A percentile compares a stretch with the other conserved stretches of the same genome.
Evolutionary conservation across 306 rosid genomes (phyloP).

Genomic region (Ceratonia siliqua): DNA sequence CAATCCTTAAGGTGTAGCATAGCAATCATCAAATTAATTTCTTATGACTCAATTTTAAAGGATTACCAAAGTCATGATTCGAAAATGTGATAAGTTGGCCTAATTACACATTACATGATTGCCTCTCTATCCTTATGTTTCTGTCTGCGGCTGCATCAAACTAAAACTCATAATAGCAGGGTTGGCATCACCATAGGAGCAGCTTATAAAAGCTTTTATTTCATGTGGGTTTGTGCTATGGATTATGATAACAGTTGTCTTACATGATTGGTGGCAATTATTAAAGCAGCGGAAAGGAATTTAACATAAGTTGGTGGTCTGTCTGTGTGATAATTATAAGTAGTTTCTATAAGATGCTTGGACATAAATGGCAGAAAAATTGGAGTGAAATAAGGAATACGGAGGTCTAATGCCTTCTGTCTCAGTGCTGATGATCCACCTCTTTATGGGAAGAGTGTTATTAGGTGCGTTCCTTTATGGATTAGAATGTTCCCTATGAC

Average conservation of each 20-base stretch:
- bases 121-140: too few relatives aligned
- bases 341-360: neutral
- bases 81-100: too few relatives aligned
- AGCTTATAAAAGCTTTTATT: neutral
- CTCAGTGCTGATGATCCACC: neutral
- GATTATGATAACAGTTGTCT: neutral
- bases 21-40: too few relatives aligned
- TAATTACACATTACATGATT: too few relatives aligned
- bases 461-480: slow-evolving; percentile 32
- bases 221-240: neutral
- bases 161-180: neutral
- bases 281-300: neutral
- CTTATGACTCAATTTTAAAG: too few relatives aligned
- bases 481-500: slow-evolving; percentile 30
- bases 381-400: slow-evolving; percentile 24
- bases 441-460: too few relatives aligned
- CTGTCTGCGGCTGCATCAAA: too few relatives aligned
- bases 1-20: too few relatives aligned
- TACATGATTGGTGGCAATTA: neutral
- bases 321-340: neutral
- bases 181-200: neutral
- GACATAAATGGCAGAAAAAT: neutral
- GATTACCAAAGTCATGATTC: too few relatives aligned
- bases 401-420: neutral
- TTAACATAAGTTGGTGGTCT: neutral